phyloP scores from a whole-genome alignment of 2,329 filamentous ascomycete genomes.

The Aspergillus sergii region DNA sequence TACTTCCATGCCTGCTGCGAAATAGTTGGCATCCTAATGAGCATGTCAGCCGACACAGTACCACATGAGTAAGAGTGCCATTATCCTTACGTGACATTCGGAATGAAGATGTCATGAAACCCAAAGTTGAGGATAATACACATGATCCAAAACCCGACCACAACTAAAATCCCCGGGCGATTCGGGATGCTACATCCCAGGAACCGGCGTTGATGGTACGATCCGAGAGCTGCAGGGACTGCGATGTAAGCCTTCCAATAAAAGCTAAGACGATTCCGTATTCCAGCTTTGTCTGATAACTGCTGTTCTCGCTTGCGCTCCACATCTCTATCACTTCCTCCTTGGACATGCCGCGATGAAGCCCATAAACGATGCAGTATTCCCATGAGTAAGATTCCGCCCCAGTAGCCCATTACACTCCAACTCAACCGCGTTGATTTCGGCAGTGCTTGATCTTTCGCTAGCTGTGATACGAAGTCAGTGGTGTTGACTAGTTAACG shows the following conservation, averaged over 20 bases:
- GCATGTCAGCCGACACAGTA: neutral
- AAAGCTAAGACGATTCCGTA: neutral
- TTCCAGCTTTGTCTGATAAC: neutral
- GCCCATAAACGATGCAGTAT: constrained; percentile 7
- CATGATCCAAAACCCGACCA: constrained; percentile 17
- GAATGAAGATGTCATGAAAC: constrained; percentile 18
- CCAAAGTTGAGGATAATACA: constrained; percentile 17
- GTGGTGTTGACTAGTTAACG: neutral
- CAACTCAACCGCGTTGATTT: constrained; percentile 17
- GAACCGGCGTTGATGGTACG: constrained; percentile 15
- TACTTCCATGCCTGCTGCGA: constrained; percentile 47
- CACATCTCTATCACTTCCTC: neutral
- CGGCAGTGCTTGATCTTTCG: constrained; percentile 13
- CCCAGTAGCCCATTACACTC: constrained; percentile 22
- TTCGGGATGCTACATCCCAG: constrained; percentile 17
- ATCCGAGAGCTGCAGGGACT: neutral
- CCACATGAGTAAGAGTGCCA: neutral
- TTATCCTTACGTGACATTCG: constrained; percentile 15
- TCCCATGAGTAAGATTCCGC: constrained; percentile 11
- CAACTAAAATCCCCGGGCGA: constrained; percentile 13
- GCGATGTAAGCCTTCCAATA: neutral
- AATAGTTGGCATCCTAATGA: constrained; percentile 1
- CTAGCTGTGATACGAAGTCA: constrained; percentile 9
- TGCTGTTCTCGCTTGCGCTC: neutral
- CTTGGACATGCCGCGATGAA: neutral